These are phyloP conservation scores for Handroanthus guayacan DNA, from an alignment of 257 asterid species.

Conservation along the genomic window DNA sequence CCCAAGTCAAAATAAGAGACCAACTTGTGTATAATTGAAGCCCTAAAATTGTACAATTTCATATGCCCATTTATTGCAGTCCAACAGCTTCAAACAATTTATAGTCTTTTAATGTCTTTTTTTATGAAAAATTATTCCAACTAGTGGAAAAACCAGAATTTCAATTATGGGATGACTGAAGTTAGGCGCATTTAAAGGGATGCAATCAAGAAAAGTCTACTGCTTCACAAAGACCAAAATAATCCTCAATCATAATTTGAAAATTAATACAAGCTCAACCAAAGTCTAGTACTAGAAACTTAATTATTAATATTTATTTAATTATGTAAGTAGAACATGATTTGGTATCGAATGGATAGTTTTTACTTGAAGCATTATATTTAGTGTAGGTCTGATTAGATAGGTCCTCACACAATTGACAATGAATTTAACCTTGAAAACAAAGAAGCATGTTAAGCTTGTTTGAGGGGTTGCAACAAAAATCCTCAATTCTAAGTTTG, in stretches of 20 bases:
- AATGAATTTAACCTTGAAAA: too few relatives aligned
- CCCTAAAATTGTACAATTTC: background rate
- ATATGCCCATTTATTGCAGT: conserved; percentile 6
- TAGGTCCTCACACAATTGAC: too few relatives aligned
- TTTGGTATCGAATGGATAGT: too few relatives aligned
- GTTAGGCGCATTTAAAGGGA: background rate
- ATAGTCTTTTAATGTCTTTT: background rate
- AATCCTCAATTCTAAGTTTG: too few relatives aligned
- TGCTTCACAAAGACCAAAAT: background rate
- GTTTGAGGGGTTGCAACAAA: too few relatives aligned
- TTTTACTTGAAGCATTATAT: too few relatives aligned
- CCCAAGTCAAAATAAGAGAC: too few relatives aligned
- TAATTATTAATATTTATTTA: too few relatives aligned
- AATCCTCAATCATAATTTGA: background rate
- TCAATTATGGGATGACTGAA: conserved; percentile 8
- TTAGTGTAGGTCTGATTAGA: too few relatives aligned
- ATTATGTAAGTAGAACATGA: too few relatives aligned
- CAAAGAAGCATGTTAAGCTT: too few relatives aligned
- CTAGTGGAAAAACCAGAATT: background rate
- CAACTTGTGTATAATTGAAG: background rate
- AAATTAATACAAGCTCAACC: background rate
- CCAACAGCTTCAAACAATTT: background rate
- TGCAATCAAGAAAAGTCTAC: conserved; percentile 5
- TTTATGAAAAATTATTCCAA: background rate
- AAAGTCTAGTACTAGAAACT: background rate